Evolutionary conservation across 2,329 filamentous ascomycete genomes (phyloP).

Genomic region (Calycina herbarum): DNA sequence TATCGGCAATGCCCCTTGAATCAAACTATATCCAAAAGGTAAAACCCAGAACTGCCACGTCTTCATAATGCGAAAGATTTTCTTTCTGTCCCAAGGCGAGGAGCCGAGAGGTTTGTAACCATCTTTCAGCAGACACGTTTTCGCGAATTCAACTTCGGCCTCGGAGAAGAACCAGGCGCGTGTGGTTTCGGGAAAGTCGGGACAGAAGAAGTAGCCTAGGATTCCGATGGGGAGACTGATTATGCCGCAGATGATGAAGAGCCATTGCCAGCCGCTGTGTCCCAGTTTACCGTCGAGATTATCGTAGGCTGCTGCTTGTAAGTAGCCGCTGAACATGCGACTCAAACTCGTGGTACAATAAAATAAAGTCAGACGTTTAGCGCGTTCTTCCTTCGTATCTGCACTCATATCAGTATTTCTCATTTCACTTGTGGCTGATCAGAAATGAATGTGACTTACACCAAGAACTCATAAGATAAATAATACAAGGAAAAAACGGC

Average conservation of each 20-base stretch:
- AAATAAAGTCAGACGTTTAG: slow-evolving; percentile 56
- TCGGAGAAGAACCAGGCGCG: slow-evolving; percentile 41
- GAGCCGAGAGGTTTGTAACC: slow-evolving; percentile 29
- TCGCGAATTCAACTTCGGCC: slow-evolving; percentile 22
- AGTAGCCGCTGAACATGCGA: slow-evolving; percentile 46
- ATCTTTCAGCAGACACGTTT: slow-evolving; percentile 20
- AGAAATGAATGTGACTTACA: slow-evolving; percentile 25
- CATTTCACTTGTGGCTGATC: neutral
- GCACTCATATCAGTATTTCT: neutral
- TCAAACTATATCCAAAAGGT: slow-evolving; percentile 30
- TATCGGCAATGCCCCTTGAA: slow-evolving; percentile 25
- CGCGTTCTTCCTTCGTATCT: slow-evolving; percentile 45
- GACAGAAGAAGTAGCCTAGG: slow-evolving; percentile 49
- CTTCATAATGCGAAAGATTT: slow-evolving; percentile 29
- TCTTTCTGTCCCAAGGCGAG: slow-evolving; percentile 27
- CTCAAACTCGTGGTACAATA: slow-evolving; percentile 53
- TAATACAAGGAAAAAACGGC: slow-evolving; percentile 30
- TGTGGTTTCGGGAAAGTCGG: slow-evolving; percentile 44
- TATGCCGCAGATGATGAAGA: slow-evolving; percentile 51
- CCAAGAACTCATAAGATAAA: slow-evolving; percentile 48
- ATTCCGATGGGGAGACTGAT: slow-evolving; percentile 55
- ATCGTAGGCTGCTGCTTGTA: slow-evolving; percentile 44
- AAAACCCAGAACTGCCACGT: slow-evolving; percentile 34
- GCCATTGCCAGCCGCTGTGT: slow-evolving; percentile 46
- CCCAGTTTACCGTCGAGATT: slow-evolving; percentile 41